Percentiles rank a stretch among this genome's conserved stretches.
These are phyloP conservation scores for Russula vinacea DNA, from an alignment of 768 basidiomycete species.

Conservation along the genomic window DNA sequence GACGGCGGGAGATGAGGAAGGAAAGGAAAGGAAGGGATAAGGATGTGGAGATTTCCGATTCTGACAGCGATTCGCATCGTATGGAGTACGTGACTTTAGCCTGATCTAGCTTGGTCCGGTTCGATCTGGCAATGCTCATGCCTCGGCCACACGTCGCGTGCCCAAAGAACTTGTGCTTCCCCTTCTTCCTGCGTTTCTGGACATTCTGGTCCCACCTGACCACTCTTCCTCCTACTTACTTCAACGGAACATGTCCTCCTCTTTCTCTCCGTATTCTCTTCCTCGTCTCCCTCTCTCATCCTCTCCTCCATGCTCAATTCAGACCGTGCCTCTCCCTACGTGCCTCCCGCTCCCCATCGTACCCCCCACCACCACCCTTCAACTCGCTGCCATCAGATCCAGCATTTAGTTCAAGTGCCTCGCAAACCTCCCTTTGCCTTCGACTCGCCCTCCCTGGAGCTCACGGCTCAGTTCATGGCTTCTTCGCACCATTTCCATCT, in stretches of 20 bases:
- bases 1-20: conserved; percentile 16
- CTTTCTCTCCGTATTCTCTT: conserved; percentile 2
- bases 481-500: conserved; percentile 13
- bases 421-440: conserved; percentile 7
- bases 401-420: not conserved
- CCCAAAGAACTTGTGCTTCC: conserved; percentile 3
- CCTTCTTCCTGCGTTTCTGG: conserved; percentile 20
- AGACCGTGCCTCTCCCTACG: not conserved
- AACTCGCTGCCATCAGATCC: not conserved
- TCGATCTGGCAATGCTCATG: conserved; percentile 8
- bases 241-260: conserved; percentile 15
- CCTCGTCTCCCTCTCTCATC: not conserved
- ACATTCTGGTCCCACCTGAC: conserved; percentile 23
- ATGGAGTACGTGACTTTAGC: conserved; percentile 26
- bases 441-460: conserved; percentile 1
- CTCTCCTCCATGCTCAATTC: conserved; percentile 4
- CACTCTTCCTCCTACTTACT: conserved; percentile 20
- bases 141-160: conserved; percentile 14
- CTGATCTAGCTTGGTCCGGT: conserved; percentile 18
- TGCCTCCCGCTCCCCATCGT: not conserved
- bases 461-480: not conserved
- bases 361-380: not conserved
- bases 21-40: conserved; percentile 13
- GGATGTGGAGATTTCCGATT: conserved; percentile 27
- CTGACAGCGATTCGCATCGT: conserved; percentile 28